Conservation (phyloP, 2,329 filamentous ascomycete genomes). For the Microsporum audouinii region DNA sequence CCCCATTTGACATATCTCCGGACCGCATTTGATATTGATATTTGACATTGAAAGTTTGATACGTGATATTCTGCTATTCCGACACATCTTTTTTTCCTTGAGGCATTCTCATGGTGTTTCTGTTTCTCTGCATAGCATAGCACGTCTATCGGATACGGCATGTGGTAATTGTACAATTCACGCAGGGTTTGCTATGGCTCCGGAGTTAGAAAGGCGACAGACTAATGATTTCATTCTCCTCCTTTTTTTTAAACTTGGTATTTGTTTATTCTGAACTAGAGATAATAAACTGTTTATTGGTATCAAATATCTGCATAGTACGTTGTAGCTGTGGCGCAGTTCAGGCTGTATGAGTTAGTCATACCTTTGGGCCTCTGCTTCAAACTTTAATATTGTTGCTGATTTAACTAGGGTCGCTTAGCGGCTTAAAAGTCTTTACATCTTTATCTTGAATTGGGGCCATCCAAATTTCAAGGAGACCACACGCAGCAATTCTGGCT, state of each 20-base stretch:
- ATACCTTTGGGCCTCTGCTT: too few species aligned
- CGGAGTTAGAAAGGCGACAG: not conserved
- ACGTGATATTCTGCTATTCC: not conserved
- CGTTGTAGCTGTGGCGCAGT: too few species aligned
- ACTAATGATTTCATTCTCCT: not conserved
- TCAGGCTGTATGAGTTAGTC: too few species aligned
- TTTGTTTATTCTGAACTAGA: too few species aligned
- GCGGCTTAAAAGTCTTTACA: too few species aligned
- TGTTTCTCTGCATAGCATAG: constrained; percentile 2
- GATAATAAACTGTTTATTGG: too few species aligned
- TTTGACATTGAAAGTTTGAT: not conserved
- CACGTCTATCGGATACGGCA: not conserved
- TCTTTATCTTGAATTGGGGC: too few species aligned
- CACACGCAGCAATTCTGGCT: too few species aligned
- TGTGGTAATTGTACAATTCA: constrained; percentile 3
- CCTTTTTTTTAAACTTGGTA: not conserved
- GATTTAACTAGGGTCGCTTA: too few species aligned
- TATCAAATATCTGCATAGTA: too few species aligned
- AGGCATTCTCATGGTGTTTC: not conserved
- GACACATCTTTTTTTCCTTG: not conserved
- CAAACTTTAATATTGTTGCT: too few species aligned
- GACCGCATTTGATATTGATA: not conserved
- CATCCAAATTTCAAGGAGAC: too few species aligned
- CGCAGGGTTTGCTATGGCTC: constrained; percentile 2
- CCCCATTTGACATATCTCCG: not conserved